phyloP scores from a whole-genome alignment of 805 yeast species.

The Tetrapisispora namnaoensis region DNA sequence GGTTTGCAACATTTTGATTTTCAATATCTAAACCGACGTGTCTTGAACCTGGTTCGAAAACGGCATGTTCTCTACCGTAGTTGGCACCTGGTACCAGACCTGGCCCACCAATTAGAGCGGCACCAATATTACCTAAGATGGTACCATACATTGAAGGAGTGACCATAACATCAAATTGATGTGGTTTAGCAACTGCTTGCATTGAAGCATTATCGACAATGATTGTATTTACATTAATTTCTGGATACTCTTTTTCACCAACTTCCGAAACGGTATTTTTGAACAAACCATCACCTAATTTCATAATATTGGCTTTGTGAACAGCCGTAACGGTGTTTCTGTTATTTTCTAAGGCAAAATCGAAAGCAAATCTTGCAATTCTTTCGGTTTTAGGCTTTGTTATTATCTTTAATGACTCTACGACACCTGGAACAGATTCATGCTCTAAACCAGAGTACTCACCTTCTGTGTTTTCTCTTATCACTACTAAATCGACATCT shows the following conservation, averaged over 20 bases:
- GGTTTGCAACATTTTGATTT: constrained; percentile 94
- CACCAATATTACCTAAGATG: constrained; percentile 94
- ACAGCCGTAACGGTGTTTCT: constrained; percentile 91
- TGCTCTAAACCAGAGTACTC: constrained; percentile 98
- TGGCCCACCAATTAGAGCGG: constrained; percentile 91
- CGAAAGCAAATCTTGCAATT: constrained; percentile 94
- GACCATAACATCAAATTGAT: constrained; percentile 95
- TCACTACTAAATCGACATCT: constrained; percentile 84
- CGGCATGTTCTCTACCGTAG: constrained; percentile 95
- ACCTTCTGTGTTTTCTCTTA: constrained; percentile 99
- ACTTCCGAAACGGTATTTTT: constrained; percentile 86
- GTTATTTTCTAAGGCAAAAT: constrained; percentile 85
- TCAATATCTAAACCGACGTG: constrained; percentile 96
- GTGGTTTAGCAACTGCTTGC: constrained; percentile 98
- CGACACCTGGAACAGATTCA: constrained; percentile 95
- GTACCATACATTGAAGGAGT: constrained; percentile 98
- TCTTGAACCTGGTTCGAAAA: constrained; percentile 99
- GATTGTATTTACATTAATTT: constrained; percentile 75
- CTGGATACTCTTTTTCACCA: constrained; percentile 78
- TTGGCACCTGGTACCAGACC: constrained; percentile 98
- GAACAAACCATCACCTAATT: constrained; percentile 95
- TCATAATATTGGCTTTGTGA: constrained; percentile 99
- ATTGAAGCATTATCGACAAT: constrained; percentile 98
- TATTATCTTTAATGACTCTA: constrained; percentile 90
- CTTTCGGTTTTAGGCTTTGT: constrained; percentile 93